These are phyloP conservation scores for Alternaria burnsii DNA, from an alignment of 2,329 filamentous ascomycete genomes.

Conservation along the genomic window DNA sequence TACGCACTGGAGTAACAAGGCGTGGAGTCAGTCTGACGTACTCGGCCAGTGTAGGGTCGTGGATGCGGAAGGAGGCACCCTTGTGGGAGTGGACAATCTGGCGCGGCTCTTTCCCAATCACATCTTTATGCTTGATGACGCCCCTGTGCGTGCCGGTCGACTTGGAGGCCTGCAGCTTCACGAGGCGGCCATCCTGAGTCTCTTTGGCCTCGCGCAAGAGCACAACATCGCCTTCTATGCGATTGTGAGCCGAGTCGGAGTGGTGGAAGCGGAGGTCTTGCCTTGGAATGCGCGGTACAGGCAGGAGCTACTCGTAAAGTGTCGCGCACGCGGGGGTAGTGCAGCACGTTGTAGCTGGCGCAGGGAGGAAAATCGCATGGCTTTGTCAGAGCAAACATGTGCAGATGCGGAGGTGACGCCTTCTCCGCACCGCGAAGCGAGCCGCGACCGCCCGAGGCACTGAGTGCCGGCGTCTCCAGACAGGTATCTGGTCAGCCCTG, in stretches of 20 bases:
- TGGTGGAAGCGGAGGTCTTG: constrained; percentile 20
- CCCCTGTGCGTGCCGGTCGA: constrained; percentile 58
- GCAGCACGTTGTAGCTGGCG: constrained; percentile 5
- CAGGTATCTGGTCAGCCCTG: too few species aligned
- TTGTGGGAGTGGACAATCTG: constrained; percentile 66
- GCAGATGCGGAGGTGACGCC: constrained; percentile 25
- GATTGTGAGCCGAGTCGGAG: constrained; percentile 21
- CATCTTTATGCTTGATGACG: constrained; percentile 59
- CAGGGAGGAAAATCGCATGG: constrained; percentile 28
- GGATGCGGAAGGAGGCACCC: constrained; percentile 63
- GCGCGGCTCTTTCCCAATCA: constrained; percentile 70
- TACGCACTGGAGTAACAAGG: constrained; percentile 75
- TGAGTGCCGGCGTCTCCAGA: too few species aligned
- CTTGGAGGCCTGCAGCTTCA: constrained; percentile 49
- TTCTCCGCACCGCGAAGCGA: constrained; percentile 17
- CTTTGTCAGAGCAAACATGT: constrained; percentile 21
- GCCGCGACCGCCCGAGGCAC: background rate
- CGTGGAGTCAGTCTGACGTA: constrained; percentile 74
- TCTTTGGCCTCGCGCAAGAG: constrained; percentile 54
- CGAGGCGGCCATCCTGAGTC: constrained; percentile 50
- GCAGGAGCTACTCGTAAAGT: constrained; percentile 30
- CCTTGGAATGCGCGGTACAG: constrained; percentile 41
- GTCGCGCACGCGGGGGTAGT: constrained; percentile 13
- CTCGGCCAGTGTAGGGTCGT: constrained; percentile 74
- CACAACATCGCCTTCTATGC: constrained; percentile 51